Evolutionary conservation across 768 basidiomycete genomes (phyloP).

Genomic region (Melanogaster broomeanus): DNA sequence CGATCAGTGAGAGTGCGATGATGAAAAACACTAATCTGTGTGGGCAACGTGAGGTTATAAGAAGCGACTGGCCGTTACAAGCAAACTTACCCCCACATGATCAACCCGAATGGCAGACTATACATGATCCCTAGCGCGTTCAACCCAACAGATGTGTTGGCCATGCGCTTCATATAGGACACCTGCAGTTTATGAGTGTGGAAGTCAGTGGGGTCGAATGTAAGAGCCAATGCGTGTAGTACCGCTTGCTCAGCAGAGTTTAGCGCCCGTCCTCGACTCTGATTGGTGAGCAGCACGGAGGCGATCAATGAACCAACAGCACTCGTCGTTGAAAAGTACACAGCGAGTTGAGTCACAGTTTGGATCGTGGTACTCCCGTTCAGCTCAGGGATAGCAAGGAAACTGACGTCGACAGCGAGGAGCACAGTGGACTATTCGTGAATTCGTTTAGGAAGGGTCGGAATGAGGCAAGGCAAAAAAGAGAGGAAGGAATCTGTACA

Average conservation of each 20-base stretch:
- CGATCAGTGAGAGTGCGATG: neutral
- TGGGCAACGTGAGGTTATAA: neutral
- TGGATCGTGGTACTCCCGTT: neutral
- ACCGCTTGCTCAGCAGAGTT: constrained; percentile 5
- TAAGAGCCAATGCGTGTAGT: neutral
- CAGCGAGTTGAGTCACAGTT: neutral
- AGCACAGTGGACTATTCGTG: constrained; percentile 8
- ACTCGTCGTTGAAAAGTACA: constrained; percentile 5
- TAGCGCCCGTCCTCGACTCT: constrained; percentile 31
- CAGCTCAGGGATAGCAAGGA: constrained; percentile 1
- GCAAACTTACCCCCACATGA: constrained; percentile 5
- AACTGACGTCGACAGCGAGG: constrained; percentile 11
- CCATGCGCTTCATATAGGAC: neutral
- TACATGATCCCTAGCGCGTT: constrained; percentile 3
- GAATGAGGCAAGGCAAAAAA: neutral
- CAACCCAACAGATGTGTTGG: neutral
- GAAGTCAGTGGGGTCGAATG: neutral
- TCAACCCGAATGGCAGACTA: neutral
- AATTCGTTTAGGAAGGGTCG: neutral
- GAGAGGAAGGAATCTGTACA: neutral
- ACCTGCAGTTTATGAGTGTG: neutral
- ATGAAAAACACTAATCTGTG: neutral
- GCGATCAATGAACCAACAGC: constrained; percentile 2
- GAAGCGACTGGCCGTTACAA: no score
- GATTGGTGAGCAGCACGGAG: constrained; percentile 12